These are phyloP conservation scores for Lecanicillium sp. DNA, from an alignment of 2,329 filamentous ascomycete species.

Conservation along the genomic window DNA sequence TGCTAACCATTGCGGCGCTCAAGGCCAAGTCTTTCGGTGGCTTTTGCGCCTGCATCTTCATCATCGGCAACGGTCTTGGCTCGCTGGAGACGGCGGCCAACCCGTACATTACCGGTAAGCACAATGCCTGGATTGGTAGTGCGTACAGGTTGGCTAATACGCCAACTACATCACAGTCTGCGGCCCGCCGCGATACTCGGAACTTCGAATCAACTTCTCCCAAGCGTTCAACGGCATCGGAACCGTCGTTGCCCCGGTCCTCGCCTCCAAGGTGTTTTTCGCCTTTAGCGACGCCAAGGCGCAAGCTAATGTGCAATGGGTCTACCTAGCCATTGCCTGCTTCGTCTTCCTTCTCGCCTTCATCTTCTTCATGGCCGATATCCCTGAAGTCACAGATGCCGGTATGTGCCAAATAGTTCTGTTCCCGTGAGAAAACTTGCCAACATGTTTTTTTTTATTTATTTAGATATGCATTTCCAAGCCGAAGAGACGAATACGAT, in stretches of 20 bases:
- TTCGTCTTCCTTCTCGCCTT: conserved; percentile 63
- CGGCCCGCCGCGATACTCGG: conserved; percentile 62
- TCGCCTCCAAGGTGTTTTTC: conserved; percentile 71
- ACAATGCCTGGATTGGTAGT: too few species aligned
- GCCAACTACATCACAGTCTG: conserved; percentile 33
- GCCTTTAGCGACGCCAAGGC: conserved; percentile 50
- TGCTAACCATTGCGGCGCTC: conserved; percentile 51
- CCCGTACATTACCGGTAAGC: conserved; percentile 57
- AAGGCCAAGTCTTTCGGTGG: conserved; percentile 62
- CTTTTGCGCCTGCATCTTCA: conserved; percentile 67
- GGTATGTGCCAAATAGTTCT: conserved; percentile 21
- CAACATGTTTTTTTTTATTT: neutral
- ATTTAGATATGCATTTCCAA: conserved; percentile 56
- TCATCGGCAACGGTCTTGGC: conserved; percentile 67
- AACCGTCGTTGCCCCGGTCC: conserved; percentile 63
- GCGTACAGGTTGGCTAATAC: too few species aligned
- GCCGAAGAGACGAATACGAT: conserved; percentile 47
- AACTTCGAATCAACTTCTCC: conserved; percentile 68
- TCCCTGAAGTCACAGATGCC: conserved; percentile 62
- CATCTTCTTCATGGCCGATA: conserved; percentile 60
- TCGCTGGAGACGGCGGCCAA: conserved; percentile 75
- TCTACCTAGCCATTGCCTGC: conserved; percentile 65
- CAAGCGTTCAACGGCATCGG: conserved; percentile 74
- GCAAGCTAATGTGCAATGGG: conserved; percentile 66
- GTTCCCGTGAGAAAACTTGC: neutral